Base-by-base conservation (phyloP, 257 asterid genomes). In the Ajuga chamaepitys region DNA sequence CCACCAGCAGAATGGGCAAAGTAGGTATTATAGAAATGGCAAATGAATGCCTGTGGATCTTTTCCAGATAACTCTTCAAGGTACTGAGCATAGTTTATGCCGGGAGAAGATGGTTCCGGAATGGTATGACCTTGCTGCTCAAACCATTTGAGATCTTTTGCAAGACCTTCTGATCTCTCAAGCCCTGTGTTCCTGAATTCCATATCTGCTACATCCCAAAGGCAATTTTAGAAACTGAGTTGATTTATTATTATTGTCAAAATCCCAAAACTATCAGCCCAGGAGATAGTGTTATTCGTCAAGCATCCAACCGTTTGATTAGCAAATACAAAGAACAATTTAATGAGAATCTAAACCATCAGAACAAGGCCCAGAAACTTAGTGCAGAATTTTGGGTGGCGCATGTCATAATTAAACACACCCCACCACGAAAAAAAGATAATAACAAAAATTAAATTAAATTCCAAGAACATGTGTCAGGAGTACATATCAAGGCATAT, bases 1-100 rank as follows among this genome's bases (percentile, higher is more conserved):
- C 99, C 99, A 65, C 99, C 99, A 73, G 99, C 99, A 5, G 97
- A 45, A 80, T 93, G 99, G 24, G 96, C 99, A 64, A 93, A 93
- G 80, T 89, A 93, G 20, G 81, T 86, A 74, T 89, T 93, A 85
- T 93, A 93, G 75, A 93, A 93, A 73, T 93, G 99, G 78, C 99
- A 93, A 63, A 89, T 74, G 72, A 93, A 89, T 18, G 96, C 94
- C 64, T 80, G 99, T 55, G 97, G 95, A 74, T 93, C 92, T 20
- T 71, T 86, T 54, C 79, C 84, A 0, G 99, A 84, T 62, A 93
- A 67, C 44, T 89, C 95, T 61, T 85, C 85, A 11, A 93, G 86
- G 69, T 84, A 80, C 45, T 46, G 62, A 58, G 91, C 83, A 53
- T 89, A 89, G 69, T 50, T 82, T 67, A 77, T 60, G 30, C 97